Evolutionary conservation across 1,139 yeast species (phyloP), one percentile per base, ranked within the genome.

Genomic region (Saccharomycopsis phalli): DNA sequence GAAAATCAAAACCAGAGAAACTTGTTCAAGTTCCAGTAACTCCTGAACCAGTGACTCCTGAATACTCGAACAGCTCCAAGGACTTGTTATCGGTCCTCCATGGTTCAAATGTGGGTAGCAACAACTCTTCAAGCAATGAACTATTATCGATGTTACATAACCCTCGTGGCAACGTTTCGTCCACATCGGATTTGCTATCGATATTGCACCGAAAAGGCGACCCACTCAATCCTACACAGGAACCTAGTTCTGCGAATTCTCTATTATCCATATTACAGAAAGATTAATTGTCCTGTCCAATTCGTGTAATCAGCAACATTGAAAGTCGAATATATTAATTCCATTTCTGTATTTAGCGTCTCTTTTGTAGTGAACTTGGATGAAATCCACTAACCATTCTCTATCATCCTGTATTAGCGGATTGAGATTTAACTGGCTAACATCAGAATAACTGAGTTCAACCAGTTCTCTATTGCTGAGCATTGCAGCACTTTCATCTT

Each of bases 401-500:
- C n/a, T n/a, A 25, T 42, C 44, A 27, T 36, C 38, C 6, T 4
- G 7, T 4, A 22, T 6, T 28, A 42, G 40, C 14, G 46, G 46
- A 20, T 36, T 41, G 16, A 42, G 23, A 14, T 41, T 20, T 8
- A 42, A n/a, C 18, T 42, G 34, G 18, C 36, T 31, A 17, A 42
- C 25, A 19, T 42, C 46, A 19, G 37, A 26, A 13, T 16, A 31
- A 7, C 34, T 34, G 26, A 42, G 4, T 11, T 42, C 38, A 23
- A 41, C 20, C 21, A 18, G 6, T 10, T 11, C 8, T 4, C n/a
- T 14, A 19, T 31, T 18, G 13, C 23, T 18, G 14, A 18, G 34
- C 20, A 19, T 7, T n/a, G 11, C n/a, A 11, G 4, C 32, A 4
- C 17, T 14, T 16, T 35, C 38, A 22, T 10, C 10, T 22, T 6